Evolutionary conservation across 2,329 filamentous ascomycete genomes (phyloP).

Genomic region (Epichloe sibirici): DNA sequence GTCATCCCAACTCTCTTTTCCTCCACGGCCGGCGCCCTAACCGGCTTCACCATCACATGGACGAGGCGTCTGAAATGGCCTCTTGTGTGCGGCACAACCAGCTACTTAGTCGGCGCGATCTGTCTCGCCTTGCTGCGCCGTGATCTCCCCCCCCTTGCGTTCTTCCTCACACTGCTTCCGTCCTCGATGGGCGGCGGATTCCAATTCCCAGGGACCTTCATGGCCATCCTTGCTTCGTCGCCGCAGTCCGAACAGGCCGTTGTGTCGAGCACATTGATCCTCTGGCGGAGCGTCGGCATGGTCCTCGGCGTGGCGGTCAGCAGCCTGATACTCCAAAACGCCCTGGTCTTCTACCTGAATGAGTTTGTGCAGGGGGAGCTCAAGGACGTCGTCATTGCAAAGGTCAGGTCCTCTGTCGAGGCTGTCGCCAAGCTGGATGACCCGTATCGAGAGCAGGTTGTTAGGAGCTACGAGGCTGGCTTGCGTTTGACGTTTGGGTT

Average conservation of each 20-base stretch:
- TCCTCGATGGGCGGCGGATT: slow-evolving; percentile 48
- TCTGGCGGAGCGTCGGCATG: slow-evolving; percentile 60
- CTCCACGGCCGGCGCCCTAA: slow-evolving; percentile 41
- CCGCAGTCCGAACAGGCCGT: slow-evolving; percentile 52
- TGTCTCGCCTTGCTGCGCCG: slow-evolving; percentile 37
- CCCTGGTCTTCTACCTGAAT: slow-evolving; percentile 47
- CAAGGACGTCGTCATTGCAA: slow-evolving; percentile 41
- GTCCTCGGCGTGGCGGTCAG: slow-evolving; percentile 64
- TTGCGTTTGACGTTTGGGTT: slow-evolving; percentile 34
- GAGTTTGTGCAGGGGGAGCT: slow-evolving; percentile 44
- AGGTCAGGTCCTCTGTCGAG: slow-evolving; percentile 42
- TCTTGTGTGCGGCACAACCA: slow-evolving; percentile 35
- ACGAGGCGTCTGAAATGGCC: slow-evolving; percentile 49
- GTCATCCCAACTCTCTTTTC: slow-evolving; percentile 48
- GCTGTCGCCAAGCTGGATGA: slow-evolving; percentile 33
- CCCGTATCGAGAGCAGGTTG: slow-evolving; percentile 40
- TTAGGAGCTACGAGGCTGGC: slow-evolving; percentile 40
- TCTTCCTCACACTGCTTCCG: slow-evolving; percentile 46
- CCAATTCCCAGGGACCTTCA: slow-evolving; percentile 51
- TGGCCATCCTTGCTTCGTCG: slow-evolving; percentile 48
- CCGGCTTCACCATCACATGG: slow-evolving; percentile 50
- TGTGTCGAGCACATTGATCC: slow-evolving; percentile 55
- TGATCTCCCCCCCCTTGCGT: slow-evolving; percentile 38
- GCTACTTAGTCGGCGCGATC: slow-evolving; percentile 37
- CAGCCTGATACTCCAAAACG: slow-evolving; percentile 63